phyloP scores from a whole-genome alignment of 257 asterid genomes.

The Solanum pinnatisectum region DNA sequence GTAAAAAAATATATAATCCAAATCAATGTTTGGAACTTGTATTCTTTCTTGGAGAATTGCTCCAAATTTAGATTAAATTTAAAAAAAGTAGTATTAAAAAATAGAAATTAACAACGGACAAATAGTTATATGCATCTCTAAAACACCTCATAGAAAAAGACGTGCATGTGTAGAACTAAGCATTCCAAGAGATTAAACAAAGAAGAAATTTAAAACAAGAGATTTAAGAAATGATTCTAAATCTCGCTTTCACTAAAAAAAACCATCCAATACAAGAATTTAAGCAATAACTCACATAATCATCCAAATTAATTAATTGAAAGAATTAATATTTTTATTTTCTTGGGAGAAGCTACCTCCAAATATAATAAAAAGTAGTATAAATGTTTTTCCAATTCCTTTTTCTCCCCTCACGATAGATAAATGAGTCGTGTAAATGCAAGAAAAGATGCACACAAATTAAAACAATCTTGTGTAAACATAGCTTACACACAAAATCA shows the following conservation, averaged over 20 bases:
- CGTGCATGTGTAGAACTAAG: background rate
- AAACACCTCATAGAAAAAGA: background rate
- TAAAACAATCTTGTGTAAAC: background rate
- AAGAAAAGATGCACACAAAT: background rate
- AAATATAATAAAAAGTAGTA: background rate
- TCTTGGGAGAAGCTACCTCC: background rate
- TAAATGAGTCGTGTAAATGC: background rate
- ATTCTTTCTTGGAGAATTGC: background rate
- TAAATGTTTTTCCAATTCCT: background rate
- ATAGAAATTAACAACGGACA: no score
- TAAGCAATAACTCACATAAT: background rate
- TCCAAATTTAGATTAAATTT: background rate
- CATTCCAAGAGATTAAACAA: background rate
- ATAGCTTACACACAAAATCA: background rate
- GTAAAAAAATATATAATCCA: background rate
- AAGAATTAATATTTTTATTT: background rate
- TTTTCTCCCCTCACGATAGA: background rate
- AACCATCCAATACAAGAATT: background rate
- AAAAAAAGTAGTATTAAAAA: no score
- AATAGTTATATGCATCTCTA: background rate
- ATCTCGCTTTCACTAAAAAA: background rate
- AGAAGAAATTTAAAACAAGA: background rate
- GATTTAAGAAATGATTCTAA: background rate
- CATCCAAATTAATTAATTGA: background rate
- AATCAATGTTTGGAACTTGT: no score